Base-by-base conservation (phyloP, 73 alveolate genomes). In the Loxodes magnus region DNA sequence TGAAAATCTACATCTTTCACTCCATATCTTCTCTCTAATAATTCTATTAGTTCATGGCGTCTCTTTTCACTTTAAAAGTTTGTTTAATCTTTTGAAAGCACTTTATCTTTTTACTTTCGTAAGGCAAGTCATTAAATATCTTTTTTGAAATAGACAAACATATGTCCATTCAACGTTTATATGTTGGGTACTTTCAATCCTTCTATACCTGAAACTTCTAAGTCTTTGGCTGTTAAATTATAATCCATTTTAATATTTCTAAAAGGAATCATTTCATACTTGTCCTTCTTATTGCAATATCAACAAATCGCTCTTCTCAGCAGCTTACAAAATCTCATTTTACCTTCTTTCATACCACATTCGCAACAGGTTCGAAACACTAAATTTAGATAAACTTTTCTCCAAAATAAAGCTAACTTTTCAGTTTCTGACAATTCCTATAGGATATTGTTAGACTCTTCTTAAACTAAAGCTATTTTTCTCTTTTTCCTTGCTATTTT, bases 141-240 rank as follows among this genome's bases (percentile, higher is more conserved):
- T n/a, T 7, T 9, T 12, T 25, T 1, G 34, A 25, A 46, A 2
- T 46, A 46, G 27, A 46, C 59, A 46, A 46, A 19, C 39, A 46
- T 46, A 21, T 46, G 17, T 22, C 27, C 27, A 10, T 41, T 41
- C 7, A 17, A 1, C 14, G 22, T 20, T 37, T 10, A 7, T 10
- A 41, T 37, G 60, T 46, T 41, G n/a, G 59, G 59, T n/a, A 46
- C 39, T 46, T 24, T 16, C 14, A 46, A 41, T n/a, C 59, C 59
- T 46, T 46, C 59, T 5, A 46, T 46, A 25, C 27, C 35, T 25
- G n/a, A 15, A 2, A 25, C 34, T 2, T 46, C 27, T 19, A 46
- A 12, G n/a, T 46, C 35, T 1, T 10, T n/a, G 10, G 15, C 10
- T 46, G 59, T 21, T 0, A 46, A n/a, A 7, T 10, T 7, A 46